Base-by-base conservation (phyloP, 2,329 filamentous ascomycete species). In the Penicillium verrucosum region DNA sequence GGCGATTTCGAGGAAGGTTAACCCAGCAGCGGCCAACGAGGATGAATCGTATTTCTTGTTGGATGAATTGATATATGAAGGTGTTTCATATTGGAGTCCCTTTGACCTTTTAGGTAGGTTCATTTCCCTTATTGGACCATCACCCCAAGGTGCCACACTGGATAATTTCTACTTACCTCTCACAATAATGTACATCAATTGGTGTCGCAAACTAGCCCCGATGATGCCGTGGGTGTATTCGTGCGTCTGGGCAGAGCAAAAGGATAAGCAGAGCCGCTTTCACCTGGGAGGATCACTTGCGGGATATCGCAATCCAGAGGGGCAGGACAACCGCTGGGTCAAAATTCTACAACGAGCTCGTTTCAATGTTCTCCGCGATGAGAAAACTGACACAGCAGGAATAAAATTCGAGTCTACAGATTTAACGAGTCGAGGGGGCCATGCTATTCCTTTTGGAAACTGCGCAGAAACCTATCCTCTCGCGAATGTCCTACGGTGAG, bases 51-150 rank as follows among this genome's bases (percentile, higher is more conserved):
- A 18, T 10, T 30, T 30, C 3, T 18, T 44, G 10, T 18, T 44
- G 10, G 5, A 44, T 14, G 5, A 2, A 18, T 12, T 18, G 5
- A 44, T 1, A 18, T n/a, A 44, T 29, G 25, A 16, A 29, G 25
- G 25, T 18, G 0, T 12, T 44, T 11, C 5, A 44, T 44, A 44
- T 29, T 44, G 42, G 42, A 29, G 10, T 16, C 1, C 10, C 16
- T 44, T 18, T 44, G 42, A 44, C 9, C 42, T 44, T 44, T 10
- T 44, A 29, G 42, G 42, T 44, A 44, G 42, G 42, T 29, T 44
- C 16, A n/a, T 44, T 18, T 44, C 42, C 5, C 5, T 44, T 44
- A 29, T n/a, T 29, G 11, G 42, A 11, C 42, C 42, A 44, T 25
- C 42, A 29, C 42, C 42, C 25, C 25, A 12, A 18, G 25, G 23